Base-by-base conservation (phyloP, 2,329 filamentous ascomycete species). In the Colletotrichum sp. region DNA sequence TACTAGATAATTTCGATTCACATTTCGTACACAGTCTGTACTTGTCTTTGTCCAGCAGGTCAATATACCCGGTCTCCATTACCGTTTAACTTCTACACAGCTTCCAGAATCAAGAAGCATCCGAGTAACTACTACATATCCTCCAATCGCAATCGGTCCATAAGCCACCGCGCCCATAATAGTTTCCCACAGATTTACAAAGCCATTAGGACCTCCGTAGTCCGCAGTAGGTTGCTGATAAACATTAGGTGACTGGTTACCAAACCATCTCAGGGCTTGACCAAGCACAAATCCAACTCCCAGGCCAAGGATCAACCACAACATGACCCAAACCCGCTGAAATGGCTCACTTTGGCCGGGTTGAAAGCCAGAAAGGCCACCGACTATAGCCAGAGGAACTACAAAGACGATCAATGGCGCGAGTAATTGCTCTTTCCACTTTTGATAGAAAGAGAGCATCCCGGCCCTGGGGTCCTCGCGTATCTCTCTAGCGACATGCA, bases 401-500 rank as follows among this genome's bases (percentile, higher is more conserved):
- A 18, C 0, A 10, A 44, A 44, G 8, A 44, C 36, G 5, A 44
- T 6, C 36, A 44, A 18, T 0, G 36, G 36, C 8, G 36, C 36
- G 0, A 44, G 16, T 1, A 44, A 6, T 1, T 44, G 36, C 3
- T 44, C 36, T 0, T n/a, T 44, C 36, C 36, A 44, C 5, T 16
- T 8, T 1, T 2, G 36, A 0, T 6, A 44, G 36, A 44, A 44
- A 44, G 36, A 39, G 8, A 39, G 36, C 2, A 28, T 8, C 1
- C 26, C 26, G 2, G 26, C 2, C 26, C 2, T 28, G 2, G 39
- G 39, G 10, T 49, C 2, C 39, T 49, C 9, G 18, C 39, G 39
- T 0, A 49, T 7, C 0, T 49, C 39, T 1, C 1, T 49, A 0
- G 6, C 39, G 1, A 49, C 3, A 0, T 0, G 39, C 18, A 49